Evolutionary conservation across 441 rosid genomes (phyloP).

Genomic region (Brassica hybrid): DNA sequence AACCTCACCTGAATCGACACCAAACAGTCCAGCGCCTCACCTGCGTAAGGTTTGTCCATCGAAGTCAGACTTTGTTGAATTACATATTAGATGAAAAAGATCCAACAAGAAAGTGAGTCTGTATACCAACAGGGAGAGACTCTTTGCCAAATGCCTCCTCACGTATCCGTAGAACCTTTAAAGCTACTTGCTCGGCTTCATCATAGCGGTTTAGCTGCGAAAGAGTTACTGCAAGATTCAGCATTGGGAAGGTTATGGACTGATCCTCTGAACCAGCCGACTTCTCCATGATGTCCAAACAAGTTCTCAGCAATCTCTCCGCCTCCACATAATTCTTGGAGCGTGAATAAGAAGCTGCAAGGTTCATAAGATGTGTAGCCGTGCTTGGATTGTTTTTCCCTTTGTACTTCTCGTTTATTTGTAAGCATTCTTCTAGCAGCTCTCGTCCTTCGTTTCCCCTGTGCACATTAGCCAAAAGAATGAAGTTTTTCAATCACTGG

Average conservation of each 20-base stretch:
- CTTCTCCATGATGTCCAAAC: slow-evolving; percentile 15
- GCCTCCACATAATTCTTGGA: neutral
- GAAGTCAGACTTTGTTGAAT: neutral
- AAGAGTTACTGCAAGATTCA: slow-evolving; percentile 77
- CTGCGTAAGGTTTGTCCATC: slow-evolving; percentile 42
- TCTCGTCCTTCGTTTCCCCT: slow-evolving; percentile 86
- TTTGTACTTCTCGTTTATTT: slow-evolving; percentile 49
- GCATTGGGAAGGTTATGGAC: slow-evolving; percentile 76
- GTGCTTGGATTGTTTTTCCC: neutral
- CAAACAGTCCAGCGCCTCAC: slow-evolving; percentile 88
- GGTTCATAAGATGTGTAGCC: slow-evolving; percentile 8
- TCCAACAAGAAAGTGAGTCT: slow-evolving; percentile 27
- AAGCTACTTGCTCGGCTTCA: slow-evolving; percentile 74
- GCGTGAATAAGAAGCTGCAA: neutral
- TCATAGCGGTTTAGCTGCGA: slow-evolving; percentile 20
- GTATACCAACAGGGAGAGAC: slow-evolving; percentile 70
- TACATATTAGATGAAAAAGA: neutral
- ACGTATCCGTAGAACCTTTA: slow-evolving; percentile 15
- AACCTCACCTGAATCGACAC: slow-evolving; percentile 65
- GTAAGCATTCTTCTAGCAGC: slow-evolving; percentile 80
- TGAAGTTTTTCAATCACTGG: neutral
- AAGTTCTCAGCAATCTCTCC: neutral
- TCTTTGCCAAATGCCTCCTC: slow-evolving; percentile 12
- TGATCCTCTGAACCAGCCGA: slow-evolving; percentile 65
- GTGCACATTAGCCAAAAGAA: neutral